A percentile compares a stretch with the other conserved stretches of the same genome.
phyloP scores from a whole-genome alignment of 2,329 filamentous ascomycete genomes.

The Ophiostoma sp. region DNA sequence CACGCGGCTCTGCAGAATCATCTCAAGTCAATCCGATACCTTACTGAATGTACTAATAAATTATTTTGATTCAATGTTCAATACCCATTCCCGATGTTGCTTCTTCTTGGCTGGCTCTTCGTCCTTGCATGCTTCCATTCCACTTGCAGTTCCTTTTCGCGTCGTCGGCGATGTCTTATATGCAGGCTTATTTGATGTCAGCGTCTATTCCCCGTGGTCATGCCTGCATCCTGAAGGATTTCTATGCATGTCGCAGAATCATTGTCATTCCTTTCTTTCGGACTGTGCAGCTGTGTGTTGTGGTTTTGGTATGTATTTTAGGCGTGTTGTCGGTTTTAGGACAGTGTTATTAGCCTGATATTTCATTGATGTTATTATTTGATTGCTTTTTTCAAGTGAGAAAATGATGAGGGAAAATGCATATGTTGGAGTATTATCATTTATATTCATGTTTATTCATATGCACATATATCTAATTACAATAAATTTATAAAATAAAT shows the following conservation, averaged over 20 bases:
- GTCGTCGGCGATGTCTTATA: constrained; percentile 12
- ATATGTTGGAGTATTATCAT: background rate
- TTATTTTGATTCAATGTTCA: background rate
- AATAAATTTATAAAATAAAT: background rate
- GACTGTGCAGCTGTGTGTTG: background rate
- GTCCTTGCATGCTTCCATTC: constrained; percentile 2
- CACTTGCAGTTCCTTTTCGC: constrained; percentile 6
- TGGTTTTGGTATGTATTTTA: no score
- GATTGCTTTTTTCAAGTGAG: no score
- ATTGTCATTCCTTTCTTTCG: background rate
- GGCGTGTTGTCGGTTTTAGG: background rate
- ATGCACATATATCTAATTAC: no score
- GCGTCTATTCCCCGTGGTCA: background rate
- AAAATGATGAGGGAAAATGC: background rate
- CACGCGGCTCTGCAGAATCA: background rate
- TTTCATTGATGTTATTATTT: no score
- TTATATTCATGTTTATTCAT: no score
- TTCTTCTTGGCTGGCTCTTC: background rate
- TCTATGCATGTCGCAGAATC: background rate
- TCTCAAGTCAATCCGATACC: background rate
- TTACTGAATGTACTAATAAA: no score
- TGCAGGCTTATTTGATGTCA: constrained; percentile 1
- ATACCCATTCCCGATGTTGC: background rate
- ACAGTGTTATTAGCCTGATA: no score
- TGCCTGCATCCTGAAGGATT: background rate